Base-by-base conservation (phyloP, 2,329 filamentous ascomycete species). In the Pseudocercospora pini-densiflorae region DNA sequence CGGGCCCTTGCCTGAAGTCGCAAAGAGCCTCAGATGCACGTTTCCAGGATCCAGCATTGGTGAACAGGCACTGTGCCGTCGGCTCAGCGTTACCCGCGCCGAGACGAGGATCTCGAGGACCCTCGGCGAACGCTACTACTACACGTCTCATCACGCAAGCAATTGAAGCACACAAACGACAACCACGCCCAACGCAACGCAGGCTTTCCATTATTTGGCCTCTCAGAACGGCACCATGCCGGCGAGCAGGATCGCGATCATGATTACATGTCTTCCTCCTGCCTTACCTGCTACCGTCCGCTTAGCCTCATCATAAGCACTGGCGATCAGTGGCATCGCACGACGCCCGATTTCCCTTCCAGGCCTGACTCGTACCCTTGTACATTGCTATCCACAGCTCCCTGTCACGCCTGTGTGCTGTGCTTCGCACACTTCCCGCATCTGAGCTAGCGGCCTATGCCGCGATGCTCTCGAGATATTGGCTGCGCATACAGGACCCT, bases 361-460 rank as follows among this genome's bases (percentile, higher is more conserved):
- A 58, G 36, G 54, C 49, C 40, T 61, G 63, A 64, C 63, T 65
- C 63, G 63, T 51, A 45, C 24, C 63, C 63, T 60, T 55, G 63
- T 40, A 40, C 40, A 29, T 24, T 47, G 45, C n/a, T 40, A 31
- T 60, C 55, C 33, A 58, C 24, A 54, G 58, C 63, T 54, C 29
- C 24, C 40, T n/a, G n/a, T n/a, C n/a, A n/a, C n/a, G n/a, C n/a
- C n/a, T 14, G 14, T 23, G n/a, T 23, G n/a, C n/a, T 61, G 59
- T 33, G 45, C 49, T 57, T 19, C 59, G 58, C 23, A 24, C 49
- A 27, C 47, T 57, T 23, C 61, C 61, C 64, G 47, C 64, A 59
- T 67, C 27, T 59, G 51, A 62, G 43, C 62, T 64, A 66, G 61
- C 58, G 58, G 59, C 45, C 51, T 33, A 49, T 29, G 59, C 62